Base-by-base conservation (phyloP, 73 alveolate species). In the Paramecium bursaria region DNA sequence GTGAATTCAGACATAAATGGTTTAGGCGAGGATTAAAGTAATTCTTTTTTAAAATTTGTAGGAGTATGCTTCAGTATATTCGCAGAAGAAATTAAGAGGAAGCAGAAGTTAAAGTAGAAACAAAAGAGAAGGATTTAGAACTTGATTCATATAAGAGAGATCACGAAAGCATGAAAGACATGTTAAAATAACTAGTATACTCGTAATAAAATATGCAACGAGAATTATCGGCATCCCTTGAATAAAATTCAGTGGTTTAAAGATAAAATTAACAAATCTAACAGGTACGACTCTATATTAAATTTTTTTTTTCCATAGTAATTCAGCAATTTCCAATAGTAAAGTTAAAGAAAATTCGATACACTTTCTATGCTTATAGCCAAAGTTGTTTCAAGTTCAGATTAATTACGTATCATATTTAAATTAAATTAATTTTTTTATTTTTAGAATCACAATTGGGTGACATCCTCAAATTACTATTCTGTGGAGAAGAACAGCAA, bases 51-150 rank as follows among this genome's bases (percentile, higher is more conserved):
- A 39, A 2, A 3, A 31, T 35, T 6, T 3, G n/a, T 21, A 67
- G 82, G 50, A 67, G 57, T 19, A 67, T 67, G 82, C 82, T 67
- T 31, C 47, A 67, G 50, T 67, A 67, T 47, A 35, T 67, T 9
- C n/a, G 82, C 5, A 67, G 82, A 21, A 31, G 82, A 15, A 67
- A 67, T 21, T 67, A 33, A 33, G 82, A 67, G 33, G 82, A 67
- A 11, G 33, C 82, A 39, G 82, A 67, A 25, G 22, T 21, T 17
- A 67, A 67, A 67, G 44, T 67, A 3, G 82, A 67, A 47, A 42
- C 50, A 42, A 67, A 67, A 25, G 29, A 39, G 1, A 67, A 42
- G 26, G 33, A 67, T 35, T 42, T 39, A 9, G 60, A 67, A 27
- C 17, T 67, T 7, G 82, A 67, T 67, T 15, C 19, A 21, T 67